phyloP scores from a whole-genome alignment of 192 early-diverging fungal genomes.

The Kickxella alabastrina region DNA sequence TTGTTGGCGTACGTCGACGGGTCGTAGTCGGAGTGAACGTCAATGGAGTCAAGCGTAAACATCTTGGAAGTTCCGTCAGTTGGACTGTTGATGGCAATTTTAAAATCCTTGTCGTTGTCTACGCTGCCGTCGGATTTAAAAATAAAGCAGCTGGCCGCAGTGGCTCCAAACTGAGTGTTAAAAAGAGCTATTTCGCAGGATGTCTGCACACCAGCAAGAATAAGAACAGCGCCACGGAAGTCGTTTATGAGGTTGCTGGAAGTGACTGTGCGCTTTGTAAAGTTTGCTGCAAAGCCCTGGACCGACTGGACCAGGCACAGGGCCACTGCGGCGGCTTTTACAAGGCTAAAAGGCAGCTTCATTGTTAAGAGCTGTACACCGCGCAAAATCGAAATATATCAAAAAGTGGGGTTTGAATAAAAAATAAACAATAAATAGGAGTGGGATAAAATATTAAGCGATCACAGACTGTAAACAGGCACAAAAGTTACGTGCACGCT shows the following conservation, averaged over 20 bases:
- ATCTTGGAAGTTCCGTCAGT: constrained; percentile 3
- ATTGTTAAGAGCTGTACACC: too few relatives aligned
- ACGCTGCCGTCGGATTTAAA: constrained; percentile 18
- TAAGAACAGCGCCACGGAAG: constrained; percentile 25
- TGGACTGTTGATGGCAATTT: constrained; percentile 15
- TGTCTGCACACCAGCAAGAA: constrained; percentile 23
- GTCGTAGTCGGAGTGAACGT: constrained; percentile 36
- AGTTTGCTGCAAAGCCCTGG: constrained; percentile 6
- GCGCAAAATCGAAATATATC: too few relatives aligned
- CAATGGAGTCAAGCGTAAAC: constrained; percentile 18
- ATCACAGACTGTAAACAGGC: background rate
- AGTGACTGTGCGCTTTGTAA: constrained; percentile 20
- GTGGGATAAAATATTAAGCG: background rate
- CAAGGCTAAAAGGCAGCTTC: background rate
- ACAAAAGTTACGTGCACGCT: background rate
- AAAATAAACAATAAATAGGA: background rate
- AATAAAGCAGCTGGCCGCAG: constrained; percentile 35
- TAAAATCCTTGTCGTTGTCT: constrained; percentile 30
- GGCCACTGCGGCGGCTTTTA: background rate
- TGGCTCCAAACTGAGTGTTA: constrained; percentile 19
- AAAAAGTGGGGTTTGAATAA: background rate
- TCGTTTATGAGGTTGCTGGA: constrained; percentile 6
- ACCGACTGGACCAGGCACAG: background rate
- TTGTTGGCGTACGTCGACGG: constrained; percentile 37
- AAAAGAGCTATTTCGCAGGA: constrained; percentile 44